Conservation (phyloP, 176 grass and related monocot genomes). For the Zoysia japonica region DNA sequence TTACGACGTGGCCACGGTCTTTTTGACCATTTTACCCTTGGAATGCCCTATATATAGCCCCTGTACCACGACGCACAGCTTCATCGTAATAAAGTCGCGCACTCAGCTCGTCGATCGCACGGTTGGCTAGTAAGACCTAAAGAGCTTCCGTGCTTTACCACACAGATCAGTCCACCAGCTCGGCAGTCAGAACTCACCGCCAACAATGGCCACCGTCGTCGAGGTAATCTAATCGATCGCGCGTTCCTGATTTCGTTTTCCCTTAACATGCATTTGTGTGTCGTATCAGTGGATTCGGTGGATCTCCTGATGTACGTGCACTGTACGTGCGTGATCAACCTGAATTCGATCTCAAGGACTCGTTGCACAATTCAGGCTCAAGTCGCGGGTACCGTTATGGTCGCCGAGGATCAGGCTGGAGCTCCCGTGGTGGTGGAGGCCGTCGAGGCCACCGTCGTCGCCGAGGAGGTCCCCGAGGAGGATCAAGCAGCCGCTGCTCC, state of each 20-base stretch:
- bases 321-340: background rate
- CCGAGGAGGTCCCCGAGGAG: constrained; percentile 34
- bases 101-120: background rate
- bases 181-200: constrained; percentile 9
- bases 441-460: constrained; percentile 9
- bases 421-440: constrained; percentile 27
- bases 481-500: background rate
- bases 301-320: too few relatives aligned
- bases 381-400: constrained; percentile 1
- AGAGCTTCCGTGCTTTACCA: background rate
- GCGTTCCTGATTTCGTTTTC: background rate
- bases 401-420: constrained; percentile 38
- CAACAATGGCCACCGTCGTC: constrained; percentile 61
- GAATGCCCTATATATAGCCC: constrained; percentile 43
- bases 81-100: background rate
- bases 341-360: background rate
- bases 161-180: background rate
- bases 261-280: background rate
- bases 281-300: background rate
- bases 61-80: background rate
- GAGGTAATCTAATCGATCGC: constrained; percentile 40
- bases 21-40: constrained; percentile 41
- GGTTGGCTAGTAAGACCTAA: background rate
- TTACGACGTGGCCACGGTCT: background rate
- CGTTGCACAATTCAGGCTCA: constrained; percentile 47